Conservation (phyloP, 345 rosid species). For the Carallia brachiata region DNA sequence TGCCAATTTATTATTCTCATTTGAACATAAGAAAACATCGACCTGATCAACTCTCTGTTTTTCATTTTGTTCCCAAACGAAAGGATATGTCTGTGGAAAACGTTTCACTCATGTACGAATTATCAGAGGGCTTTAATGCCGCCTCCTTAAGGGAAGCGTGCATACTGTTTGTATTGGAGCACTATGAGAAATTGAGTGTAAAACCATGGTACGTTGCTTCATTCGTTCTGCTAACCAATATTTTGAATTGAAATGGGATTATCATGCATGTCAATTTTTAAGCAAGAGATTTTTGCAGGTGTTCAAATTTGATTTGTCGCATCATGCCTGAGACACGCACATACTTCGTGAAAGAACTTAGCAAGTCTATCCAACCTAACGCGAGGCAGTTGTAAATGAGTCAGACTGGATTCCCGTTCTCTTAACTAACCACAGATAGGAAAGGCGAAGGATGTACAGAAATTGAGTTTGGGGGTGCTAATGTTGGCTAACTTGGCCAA, state of each 20-base stretch:
- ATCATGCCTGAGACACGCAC: constrained; percentile 52
- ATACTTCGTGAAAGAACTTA: constrained; percentile 43
- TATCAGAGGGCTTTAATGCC: constrained; percentile 65
- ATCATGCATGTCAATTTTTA: no score
- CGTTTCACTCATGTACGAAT: constrained; percentile 56
- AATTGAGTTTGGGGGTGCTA: constrained; percentile 2
- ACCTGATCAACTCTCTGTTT: constrained; percentile 3
- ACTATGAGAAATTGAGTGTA: constrained; percentile 48
- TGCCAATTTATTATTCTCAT: not conserved
- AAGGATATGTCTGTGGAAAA: constrained; percentile 62
- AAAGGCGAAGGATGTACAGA: constrained; percentile 18
- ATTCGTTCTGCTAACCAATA: not conserved
- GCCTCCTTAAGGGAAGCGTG: constrained; percentile 56
- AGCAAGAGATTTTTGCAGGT: constrained; percentile 38
- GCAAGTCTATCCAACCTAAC: constrained; percentile 30
- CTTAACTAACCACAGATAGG: constrained; percentile 1
- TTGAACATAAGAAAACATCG: not conserved
- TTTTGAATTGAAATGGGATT: not conserved
- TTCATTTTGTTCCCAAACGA: not conserved
- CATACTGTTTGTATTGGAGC: constrained; percentile 56
- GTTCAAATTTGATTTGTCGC: constrained; percentile 31
- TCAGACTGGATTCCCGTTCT: not conserved
- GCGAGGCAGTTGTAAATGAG: constrained; percentile 24
- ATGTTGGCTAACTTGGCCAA: not conserved
- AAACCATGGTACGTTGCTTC: constrained; percentile 48